Evolutionary conservation across 2,329 filamentous ascomycete genomes (phyloP).

Genomic region (Pyrenophora teres): DNA sequence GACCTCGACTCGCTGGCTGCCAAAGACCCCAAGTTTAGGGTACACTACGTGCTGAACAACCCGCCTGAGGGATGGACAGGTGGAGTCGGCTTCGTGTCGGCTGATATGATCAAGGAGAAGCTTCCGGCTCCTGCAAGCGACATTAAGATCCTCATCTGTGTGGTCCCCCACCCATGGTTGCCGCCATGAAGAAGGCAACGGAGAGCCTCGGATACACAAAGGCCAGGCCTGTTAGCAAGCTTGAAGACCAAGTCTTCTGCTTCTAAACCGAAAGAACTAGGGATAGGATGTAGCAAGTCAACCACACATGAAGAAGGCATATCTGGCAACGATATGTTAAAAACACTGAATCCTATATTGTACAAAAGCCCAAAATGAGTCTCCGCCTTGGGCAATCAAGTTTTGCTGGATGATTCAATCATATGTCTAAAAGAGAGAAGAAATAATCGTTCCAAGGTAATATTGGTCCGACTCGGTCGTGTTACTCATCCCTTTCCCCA

Average conservation of each 20-base stretch:
- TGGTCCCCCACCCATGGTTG: constrained; percentile 95
- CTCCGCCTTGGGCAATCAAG: too few relatives aligned
- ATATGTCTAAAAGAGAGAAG: too few relatives aligned
- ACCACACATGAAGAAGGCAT: too few relatives aligned
- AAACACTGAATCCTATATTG: too few relatives aligned
- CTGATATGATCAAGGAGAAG: constrained; percentile 90
- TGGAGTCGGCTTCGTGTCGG: constrained; percentile 91
- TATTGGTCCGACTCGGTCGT: too few relatives aligned
- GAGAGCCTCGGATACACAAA: constrained; percentile 90
- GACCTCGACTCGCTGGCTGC: constrained; percentile 80
- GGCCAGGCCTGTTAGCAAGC: constrained; percentile 92
- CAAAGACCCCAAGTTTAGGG: constrained; percentile 79
- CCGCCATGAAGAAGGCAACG: constrained; percentile 94
- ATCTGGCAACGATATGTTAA: too few relatives aligned
- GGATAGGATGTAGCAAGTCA: too few relatives aligned
- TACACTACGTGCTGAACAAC: constrained; percentile 97
- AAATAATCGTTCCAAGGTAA: too few relatives aligned
- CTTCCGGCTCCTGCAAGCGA: constrained; percentile 82
- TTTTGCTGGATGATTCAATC: too few relatives aligned
- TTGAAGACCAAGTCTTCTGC: constrained; percentile 96
- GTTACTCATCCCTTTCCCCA: too few relatives aligned
- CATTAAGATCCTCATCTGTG: constrained; percentile 96
- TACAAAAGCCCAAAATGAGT: too few relatives aligned
- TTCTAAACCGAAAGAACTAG: constrained; percentile 62
- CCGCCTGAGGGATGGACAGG: constrained; percentile 90